Base-by-base conservation (phyloP, 306 rosid species). In the Hippophae tibetana region DNA sequence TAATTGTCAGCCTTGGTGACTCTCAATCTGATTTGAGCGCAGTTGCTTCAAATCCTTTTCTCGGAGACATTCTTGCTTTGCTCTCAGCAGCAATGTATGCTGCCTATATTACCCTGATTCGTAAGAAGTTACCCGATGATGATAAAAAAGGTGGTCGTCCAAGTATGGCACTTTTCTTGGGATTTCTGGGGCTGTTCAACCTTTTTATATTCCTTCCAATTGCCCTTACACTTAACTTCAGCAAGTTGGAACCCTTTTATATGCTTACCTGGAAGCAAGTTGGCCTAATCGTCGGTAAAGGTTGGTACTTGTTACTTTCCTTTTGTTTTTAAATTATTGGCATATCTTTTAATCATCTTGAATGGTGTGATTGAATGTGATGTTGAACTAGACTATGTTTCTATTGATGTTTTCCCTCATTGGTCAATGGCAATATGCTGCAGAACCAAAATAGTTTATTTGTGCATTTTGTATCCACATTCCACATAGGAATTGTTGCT, bases 151-250 rank as follows among this genome's bases (percentile, higher is more conserved):
- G 76, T 58, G 99, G 95, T 23, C 82, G 63, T 45, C 90, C 86
- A 25, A 92, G 99, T 62, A 92, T 86, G 95, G 99, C 96, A 45
- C 93, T 88, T 69, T 92, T 92, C 72, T 86, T 92, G 57, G 99
- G 96, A 66, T 92, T 68, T 73, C 69, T 92, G 12, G 99, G 99
- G 46, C 88, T 92, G 61, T 92, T 76, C 79, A 92, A 92, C 76
- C 58, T 78, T 49, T 0, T 92, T 3, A 75, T 92, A 61, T 92
- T 92, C 71, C 79, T 92, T 69, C 99, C 99, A 2, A 83, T 82
- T 61, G 93, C 77, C 61, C 65, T 92, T 7, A 23, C 82, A 63
- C 85, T 92, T 27, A 69, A 84, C 63, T 78, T 83, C 70, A 71
- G 85, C 27, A 72, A 65, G 54, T 49, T 72, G 60, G 99, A 92